Conservation (phyloP, 2,329 filamentous ascomycete species). For the Aspergillus terreus region DNA sequence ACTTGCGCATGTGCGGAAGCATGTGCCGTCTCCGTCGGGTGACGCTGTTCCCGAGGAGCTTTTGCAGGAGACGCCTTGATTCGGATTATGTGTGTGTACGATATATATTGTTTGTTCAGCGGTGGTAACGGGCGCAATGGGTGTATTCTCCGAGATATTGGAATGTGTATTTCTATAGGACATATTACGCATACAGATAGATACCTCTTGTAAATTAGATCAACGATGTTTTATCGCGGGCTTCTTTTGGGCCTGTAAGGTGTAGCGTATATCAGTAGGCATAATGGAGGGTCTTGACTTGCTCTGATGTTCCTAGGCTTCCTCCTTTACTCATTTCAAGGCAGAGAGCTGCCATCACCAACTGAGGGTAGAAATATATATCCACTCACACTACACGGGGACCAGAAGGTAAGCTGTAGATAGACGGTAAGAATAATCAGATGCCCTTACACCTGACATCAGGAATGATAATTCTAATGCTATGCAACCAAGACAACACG, state of each 20-base stretch:
- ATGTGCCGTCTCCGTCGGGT: conserved; percentile 1
- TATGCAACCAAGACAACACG: not conserved
- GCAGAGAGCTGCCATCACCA: too few relatives aligned
- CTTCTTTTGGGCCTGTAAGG: too few relatives aligned
- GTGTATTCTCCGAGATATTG: not conserved
- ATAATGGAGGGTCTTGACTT: too few relatives aligned
- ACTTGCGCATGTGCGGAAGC: conserved; percentile 37
- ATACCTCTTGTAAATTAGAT: not conserved
- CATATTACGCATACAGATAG: not conserved
- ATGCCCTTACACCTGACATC: too few relatives aligned
- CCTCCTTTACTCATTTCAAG: too few relatives aligned
- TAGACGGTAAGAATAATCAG: not conserved
- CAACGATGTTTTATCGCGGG: not conserved
- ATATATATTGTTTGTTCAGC: not conserved
- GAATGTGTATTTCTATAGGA: not conserved
- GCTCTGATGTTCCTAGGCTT: too few relatives aligned
- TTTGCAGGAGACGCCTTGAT: conserved; percentile 8
- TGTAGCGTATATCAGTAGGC: too few relatives aligned
- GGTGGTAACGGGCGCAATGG: not conserved
- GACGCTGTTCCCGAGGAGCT: conserved; percentile 14
- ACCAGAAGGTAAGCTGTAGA: not conserved
- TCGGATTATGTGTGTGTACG: not conserved
- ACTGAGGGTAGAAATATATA: not conserved
- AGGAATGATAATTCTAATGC: too few relatives aligned
- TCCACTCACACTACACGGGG: too few relatives aligned